Evolutionary conservation across 371 early-diverging fungal genomes (phyloP).

Genomic region (Mortierella sp.): DNA sequence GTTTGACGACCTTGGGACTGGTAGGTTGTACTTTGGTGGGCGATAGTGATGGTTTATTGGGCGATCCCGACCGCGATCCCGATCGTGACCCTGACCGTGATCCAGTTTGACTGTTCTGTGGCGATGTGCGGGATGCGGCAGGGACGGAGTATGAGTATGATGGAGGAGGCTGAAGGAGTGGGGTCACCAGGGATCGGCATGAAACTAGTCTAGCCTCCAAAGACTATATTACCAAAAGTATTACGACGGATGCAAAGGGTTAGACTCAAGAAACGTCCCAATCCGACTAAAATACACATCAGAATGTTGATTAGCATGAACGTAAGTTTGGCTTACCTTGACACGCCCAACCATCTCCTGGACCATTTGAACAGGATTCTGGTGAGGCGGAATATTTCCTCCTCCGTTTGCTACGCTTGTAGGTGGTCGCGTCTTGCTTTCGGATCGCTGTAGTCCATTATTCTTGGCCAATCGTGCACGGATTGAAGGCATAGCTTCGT

Average conservation of each 20-base stretch:
- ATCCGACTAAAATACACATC: neutral
- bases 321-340: slow-evolving; percentile 58
- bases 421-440: slow-evolving; percentile 7
- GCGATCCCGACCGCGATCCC: slow-evolving; percentile 42
- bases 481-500: slow-evolving; percentile 52
- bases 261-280: neutral
- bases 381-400: slow-evolving; percentile 16
- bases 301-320: neutral
- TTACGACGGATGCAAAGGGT: neutral
- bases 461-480: slow-evolving; percentile 44
- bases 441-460: slow-evolving; percentile 3
- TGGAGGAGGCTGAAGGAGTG: slow-evolving; percentile 71
- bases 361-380: slow-evolving; percentile 76
- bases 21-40: slow-evolving; percentile 12
- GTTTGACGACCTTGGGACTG: slow-evolving; percentile 23
- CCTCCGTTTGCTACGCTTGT: neutral
- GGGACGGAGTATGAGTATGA: slow-evolving; percentile 54
- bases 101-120: slow-evolving; percentile 19
- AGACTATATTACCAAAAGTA: slow-evolving; percentile 19
- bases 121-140: slow-evolving; percentile 24
- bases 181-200: slow-evolving; percentile 76
- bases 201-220: slow-evolving; percentile 76
- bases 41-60: neutral
- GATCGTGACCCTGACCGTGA: slow-evolving; percentile 39
- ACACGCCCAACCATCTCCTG: slow-evolving; percentile 81